Conservation (phyloP, 768 basidiomycete genomes). For the Dentipellis sp. region DNA sequence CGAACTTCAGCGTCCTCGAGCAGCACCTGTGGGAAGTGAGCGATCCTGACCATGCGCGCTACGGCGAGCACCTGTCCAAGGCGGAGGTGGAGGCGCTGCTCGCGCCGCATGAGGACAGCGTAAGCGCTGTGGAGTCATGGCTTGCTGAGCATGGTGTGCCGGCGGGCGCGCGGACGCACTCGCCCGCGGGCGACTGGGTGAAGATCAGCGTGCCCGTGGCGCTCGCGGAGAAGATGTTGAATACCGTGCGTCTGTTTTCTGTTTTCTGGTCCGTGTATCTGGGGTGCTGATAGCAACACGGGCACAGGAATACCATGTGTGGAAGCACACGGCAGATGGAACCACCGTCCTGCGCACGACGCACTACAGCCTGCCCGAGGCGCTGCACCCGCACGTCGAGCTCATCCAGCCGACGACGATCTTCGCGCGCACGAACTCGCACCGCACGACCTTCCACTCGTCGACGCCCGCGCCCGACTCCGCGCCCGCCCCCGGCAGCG, state of each 20-base stretch:
- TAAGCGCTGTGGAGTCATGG: conserved; percentile 46
- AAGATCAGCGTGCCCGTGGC: conserved; percentile 46
- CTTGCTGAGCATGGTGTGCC: conserved; percentile 44
- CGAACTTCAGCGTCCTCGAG: background rate
- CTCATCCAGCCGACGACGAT: conserved; percentile 57
- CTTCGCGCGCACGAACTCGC: conserved; percentile 43
- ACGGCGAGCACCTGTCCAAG: background rate
- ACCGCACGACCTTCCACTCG: conserved; percentile 30
- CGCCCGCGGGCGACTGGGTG: conserved; percentile 65
- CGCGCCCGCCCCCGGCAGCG: background rate
- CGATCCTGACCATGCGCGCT: background rate
- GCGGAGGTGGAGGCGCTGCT: conserved; percentile 32
- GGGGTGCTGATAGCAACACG: background rate
- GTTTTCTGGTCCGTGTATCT: background rate
- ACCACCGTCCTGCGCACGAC: conserved; percentile 45
- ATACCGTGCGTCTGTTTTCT: conserved; percentile 37
- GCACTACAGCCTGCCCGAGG: conserved; percentile 45
- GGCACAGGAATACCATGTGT: conserved; percentile 51
- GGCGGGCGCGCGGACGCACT: conserved; percentile 29
- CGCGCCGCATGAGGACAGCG: conserved; percentile 3
- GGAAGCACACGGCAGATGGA: conserved; percentile 43
- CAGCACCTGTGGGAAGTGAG: background rate
- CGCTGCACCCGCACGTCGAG: conserved; percentile 44
- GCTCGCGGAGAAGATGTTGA: conserved; percentile 61
- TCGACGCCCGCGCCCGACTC: background rate